Percentiles rank a stretch among this genome's conserved stretches.
Evolutionary conservation across 2,329 filamentous ascomycete species (phyloP).

Genomic region (Fusarium sp.): DNA sequence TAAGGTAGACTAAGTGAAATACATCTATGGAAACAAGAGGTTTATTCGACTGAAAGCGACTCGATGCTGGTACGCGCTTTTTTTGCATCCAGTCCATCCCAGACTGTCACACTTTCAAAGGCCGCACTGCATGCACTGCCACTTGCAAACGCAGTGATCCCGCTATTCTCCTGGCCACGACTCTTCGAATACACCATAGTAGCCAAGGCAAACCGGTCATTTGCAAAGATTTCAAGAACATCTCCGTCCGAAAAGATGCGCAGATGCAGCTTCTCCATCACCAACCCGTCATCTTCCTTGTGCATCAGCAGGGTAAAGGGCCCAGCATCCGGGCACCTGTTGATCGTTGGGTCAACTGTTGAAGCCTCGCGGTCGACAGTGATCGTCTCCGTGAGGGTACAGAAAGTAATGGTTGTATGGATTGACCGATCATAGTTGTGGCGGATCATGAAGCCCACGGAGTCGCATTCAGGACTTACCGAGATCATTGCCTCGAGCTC

Average conservation of each 20-base stretch:
- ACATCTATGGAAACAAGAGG: neutral
- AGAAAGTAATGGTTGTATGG: slow-evolving; percentile 53
- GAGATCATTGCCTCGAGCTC: neutral
- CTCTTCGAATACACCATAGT: slow-evolving; percentile 27
- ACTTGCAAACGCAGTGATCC: neutral
- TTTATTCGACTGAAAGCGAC: neutral
- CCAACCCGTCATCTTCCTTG: neutral
- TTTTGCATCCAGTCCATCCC: neutral
- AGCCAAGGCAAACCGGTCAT: slow-evolving; percentile 33
- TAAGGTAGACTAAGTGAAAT: neutral
- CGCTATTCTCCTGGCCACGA: neutral
- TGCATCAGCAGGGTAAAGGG: slow-evolving; percentile 58
- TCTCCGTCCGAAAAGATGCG: slow-evolving; percentile 31
- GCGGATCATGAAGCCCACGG: slow-evolving; percentile 25
- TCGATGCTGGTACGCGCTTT: neutral
- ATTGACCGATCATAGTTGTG: slow-evolving; percentile 40
- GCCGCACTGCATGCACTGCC: neutral
- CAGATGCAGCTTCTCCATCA: slow-evolving; percentile 16
- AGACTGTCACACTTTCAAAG: neutral
- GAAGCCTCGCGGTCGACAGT: slow-evolving; percentile 9
- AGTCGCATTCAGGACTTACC: neutral
- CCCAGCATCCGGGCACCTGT: slow-evolving; percentile 49
- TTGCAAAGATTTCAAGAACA: slow-evolving; percentile 35
- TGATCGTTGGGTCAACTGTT: slow-evolving; percentile 29
- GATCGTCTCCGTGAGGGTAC: slow-evolving; percentile 52